Base-by-base conservation (phyloP, 192 early-diverging fungal species). In the Entomortierella parvispora region DNA sequence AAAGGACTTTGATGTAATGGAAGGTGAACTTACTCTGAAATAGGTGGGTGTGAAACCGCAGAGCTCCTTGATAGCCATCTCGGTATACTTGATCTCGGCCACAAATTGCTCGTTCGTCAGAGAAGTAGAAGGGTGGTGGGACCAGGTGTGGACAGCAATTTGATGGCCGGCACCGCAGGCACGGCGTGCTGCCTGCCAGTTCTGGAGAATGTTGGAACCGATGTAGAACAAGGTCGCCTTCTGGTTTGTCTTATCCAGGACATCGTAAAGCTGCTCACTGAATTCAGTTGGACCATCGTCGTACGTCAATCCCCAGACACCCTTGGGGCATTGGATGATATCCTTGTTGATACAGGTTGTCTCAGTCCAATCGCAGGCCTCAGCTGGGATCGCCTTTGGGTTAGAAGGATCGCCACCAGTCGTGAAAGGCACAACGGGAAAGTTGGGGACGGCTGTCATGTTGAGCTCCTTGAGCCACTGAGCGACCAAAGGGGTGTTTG, bases 21-120 rank as follows among this genome's bases (percentile, higher is more conserved):
- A 33, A 22, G 29, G 29, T 37, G 34, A 15, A 70, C 68, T 70
- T 70, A 70, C 68, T 48, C 89, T 81, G 65, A 85, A 83, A 47
- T 85, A 81, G 11, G 55, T 68, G 50, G 86, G 86, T 40, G 69
- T 70, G 23, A 81, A 66, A 33, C 86, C 86, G 46, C 77, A 83
- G 57, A 83, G 65, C 37, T 86, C 81, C 48, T 83, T 81, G 61
- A 88, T 86, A 20, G 82, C 83, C 55, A 76, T 55, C 63, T 87
- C 90, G 7, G 85, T 90, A 79, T 87, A 91, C 56, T 86, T 82
- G 47, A 92, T 40, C 72, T 93, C 91, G 52, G 87, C 86, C 44
- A 92, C 74, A 34, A 93, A 85, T 51, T 88, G 86, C 51, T 87
- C 90, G 42, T 89, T 91, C 10, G 88, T 85, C 49, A 88, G 61